Evolutionary conservation across 2,329 filamentous ascomycete species (phyloP).

Genomic region (Aspergillus sp.): DNA sequence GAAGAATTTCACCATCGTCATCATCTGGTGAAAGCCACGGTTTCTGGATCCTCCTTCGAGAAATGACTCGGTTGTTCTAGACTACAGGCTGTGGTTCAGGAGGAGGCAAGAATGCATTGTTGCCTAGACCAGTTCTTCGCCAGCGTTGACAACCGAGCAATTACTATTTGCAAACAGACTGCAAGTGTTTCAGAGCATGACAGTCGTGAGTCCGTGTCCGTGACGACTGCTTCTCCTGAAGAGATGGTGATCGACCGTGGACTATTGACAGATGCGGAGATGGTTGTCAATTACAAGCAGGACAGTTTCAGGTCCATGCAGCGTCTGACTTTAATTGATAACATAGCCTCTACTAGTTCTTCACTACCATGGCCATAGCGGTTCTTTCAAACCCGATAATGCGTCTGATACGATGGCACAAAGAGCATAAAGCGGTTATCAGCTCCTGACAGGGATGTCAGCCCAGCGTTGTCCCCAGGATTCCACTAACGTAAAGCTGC

Average conservation of each 20-base stretch:
- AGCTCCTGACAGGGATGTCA: slow-evolving; percentile 2
- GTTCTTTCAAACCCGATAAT: neutral
- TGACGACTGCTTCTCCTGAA: slow-evolving; percentile 6
- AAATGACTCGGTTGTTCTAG: neutral
- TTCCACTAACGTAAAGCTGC: slow-evolving; percentile 19
- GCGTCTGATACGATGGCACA: neutral
- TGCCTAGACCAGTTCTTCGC: neutral
- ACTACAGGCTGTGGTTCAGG: neutral
- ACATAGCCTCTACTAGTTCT: neutral
- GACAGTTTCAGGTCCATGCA: neutral
- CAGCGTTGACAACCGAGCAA: neutral
- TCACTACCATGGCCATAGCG: neutral
- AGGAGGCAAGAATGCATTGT: neutral
- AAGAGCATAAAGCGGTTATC: neutral
- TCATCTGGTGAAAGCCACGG: neutral
- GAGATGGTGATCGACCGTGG: neutral
- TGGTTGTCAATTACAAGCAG: neutral
- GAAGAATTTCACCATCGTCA: slow-evolving; percentile 4
- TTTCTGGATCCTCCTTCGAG: neutral
- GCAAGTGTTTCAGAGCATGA: slow-evolving; percentile 7
- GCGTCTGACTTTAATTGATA: neutral
- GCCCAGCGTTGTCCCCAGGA: slow-evolving; percentile 8
- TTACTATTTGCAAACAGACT: neutral
- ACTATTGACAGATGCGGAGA: neutral
- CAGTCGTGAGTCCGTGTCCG: neutral